Percentiles rank a stretch among this genome's conserved stretches.
These are phyloP conservation scores for Astrothelium macrocarpum DNA, from an alignment of 495 filamentous ascomycete species.

Conservation along the genomic window DNA sequence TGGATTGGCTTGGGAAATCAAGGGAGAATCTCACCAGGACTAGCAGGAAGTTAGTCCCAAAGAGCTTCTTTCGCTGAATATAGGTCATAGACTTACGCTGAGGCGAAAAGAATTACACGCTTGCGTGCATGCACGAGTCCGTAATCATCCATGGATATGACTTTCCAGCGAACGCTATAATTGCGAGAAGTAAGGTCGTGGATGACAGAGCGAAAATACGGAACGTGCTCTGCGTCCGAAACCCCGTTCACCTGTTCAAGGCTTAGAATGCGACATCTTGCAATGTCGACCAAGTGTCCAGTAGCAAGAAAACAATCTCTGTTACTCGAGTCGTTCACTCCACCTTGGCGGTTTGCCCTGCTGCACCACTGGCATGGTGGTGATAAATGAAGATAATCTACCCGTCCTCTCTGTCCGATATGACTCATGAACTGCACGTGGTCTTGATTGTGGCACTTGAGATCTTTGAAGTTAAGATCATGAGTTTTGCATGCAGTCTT, in stretches of 20 bases:
- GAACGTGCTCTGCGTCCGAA: slow-evolving; percentile 17
- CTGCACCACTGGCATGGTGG: slow-evolving; percentile 83
- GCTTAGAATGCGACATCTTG: background rate
- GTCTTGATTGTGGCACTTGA: slow-evolving; percentile 31
- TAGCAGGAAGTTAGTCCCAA: slow-evolving; percentile 26
- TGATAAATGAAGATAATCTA: slow-evolving; percentile 71
- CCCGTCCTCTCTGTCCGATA: slow-evolving; percentile 25
- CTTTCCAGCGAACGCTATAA: slow-evolving; percentile 58
- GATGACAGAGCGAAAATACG: slow-evolving; percentile 51
- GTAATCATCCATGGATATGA: slow-evolving; percentile 47
- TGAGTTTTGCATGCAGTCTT: slow-evolving; percentile 48
- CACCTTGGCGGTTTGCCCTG: slow-evolving; percentile 56
- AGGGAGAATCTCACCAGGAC: slow-evolving; percentile 67
- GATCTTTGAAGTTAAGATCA: slow-evolving; percentile 46
- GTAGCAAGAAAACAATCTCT: slow-evolving; percentile 29
- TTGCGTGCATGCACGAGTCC: slow-evolving; percentile 52
- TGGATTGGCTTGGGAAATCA: slow-evolving; percentile 62
- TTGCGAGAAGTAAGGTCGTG: slow-evolving; percentile 52
- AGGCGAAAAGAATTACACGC: slow-evolving; percentile 67
- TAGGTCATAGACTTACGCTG: slow-evolving; percentile 45
- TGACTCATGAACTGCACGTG: slow-evolving; percentile 34
- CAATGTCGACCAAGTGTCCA: slow-evolving; percentile 47
- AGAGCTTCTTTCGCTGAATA: slow-evolving; percentile 8
- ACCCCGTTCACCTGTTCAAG: background rate
- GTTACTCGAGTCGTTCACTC: slow-evolving; percentile 49